Conservation (phyloP, 176 grass and related monocot species). For the Zea luxurians region DNA sequence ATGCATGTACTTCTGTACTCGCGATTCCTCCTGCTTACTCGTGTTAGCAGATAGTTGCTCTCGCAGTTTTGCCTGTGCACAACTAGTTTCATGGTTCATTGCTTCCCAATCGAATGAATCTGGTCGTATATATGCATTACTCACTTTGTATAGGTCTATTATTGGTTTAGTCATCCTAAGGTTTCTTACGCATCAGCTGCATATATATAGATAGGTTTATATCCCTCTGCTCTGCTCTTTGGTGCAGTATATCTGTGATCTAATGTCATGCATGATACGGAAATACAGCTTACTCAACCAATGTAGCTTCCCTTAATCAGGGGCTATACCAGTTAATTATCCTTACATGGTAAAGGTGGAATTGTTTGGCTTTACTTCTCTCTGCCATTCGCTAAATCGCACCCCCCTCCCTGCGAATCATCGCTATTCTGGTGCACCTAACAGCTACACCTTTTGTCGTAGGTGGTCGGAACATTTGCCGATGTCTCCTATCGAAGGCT, state of each 20-base stretch:
- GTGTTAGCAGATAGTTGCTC: background rate
- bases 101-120: background rate
- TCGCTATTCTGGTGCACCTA: constrained; percentile 3
- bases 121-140: background rate
- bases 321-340: background rate
- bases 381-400: background rate
- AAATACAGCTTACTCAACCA: background rate
- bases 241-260: background rate
- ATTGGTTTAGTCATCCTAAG: background rate
- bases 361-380: background rate
- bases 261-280: background rate
- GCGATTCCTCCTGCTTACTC: background rate
- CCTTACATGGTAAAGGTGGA: background rate
- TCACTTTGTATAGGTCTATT: too few relatives aligned
- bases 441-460: constrained; percentile 16
- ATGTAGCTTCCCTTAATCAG: background rate
- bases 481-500: constrained; percentile 88
- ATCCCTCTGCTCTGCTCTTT: too few relatives aligned
- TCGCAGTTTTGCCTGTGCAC: background rate
- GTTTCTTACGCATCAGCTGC: background rate
- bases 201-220: too few relatives aligned
- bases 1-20: background rate
- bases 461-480: constrained; percentile 93
- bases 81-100: background rate
- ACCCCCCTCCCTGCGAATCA: background rate